Conservation (phyloP, 75 land plant species). For the Cryptomeria japonica region DNA sequence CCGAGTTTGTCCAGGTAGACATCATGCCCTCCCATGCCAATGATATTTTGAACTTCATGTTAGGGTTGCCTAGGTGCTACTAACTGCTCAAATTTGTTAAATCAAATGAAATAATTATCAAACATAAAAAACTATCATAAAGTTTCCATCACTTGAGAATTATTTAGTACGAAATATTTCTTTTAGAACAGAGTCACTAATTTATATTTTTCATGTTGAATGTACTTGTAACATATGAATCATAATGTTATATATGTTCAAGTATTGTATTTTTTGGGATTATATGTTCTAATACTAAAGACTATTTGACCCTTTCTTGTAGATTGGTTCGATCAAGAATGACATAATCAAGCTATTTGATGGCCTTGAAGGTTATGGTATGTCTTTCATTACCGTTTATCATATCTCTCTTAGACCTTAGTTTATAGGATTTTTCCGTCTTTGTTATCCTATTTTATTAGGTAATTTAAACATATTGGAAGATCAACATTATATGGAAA, state of each 20-base stretch:
- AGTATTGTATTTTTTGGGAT: not conserved
- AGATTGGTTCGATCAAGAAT: slow-evolving; percentile 45
- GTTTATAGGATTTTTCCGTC: not conserved
- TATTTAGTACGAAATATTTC: not conserved
- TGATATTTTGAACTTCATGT: not conserved
- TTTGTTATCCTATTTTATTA: not conserved
- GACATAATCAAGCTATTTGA: slow-evolving; percentile 68
- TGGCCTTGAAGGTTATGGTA: slow-evolving; percentile 60
- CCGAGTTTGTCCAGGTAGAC: not conserved
- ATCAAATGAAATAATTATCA: too few relatives aligned
- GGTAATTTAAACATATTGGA: not conserved
- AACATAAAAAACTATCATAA: not conserved
- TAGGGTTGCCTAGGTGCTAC: not conserved
- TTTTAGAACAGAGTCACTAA: not conserved
- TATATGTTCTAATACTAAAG: not conserved
- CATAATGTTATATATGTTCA: not conserved
- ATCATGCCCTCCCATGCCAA: too few relatives aligned
- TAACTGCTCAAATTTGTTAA: not conserved
- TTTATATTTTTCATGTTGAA: not conserved
- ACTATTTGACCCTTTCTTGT: slow-evolving; percentile 10
- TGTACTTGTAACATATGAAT: not conserved
- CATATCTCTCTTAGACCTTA: not conserved
- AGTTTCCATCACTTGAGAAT: not conserved
- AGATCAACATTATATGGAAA: not conserved
- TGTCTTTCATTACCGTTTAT: not conserved